Evolutionary conservation across 140 eudicot species (phyloP).

Genomic region (Flaveria floridana): DNA sequence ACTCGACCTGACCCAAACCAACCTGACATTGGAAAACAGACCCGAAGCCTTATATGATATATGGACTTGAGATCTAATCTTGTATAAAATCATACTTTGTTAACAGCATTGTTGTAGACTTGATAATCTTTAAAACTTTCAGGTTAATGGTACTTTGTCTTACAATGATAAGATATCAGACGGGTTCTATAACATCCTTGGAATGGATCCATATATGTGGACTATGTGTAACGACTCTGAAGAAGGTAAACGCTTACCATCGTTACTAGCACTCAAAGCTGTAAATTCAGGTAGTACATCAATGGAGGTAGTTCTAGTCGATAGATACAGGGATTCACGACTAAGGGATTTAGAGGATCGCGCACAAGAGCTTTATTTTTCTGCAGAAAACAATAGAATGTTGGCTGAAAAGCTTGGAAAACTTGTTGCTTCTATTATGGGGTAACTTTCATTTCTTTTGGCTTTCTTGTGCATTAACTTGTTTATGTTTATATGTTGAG

Average conservation of each 20-base stretch:
- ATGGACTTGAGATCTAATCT: neutral
- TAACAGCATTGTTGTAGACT: neutral
- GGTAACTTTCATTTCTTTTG: constrained; percentile 45
- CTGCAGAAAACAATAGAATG: constrained; percentile 52
- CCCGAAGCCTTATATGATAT: neutral
- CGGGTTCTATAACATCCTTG: constrained; percentile 83
- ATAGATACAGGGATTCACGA: constrained; percentile 66
- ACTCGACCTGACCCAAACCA: neutral
- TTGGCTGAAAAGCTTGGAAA: constrained; percentile 80
- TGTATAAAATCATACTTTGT: neutral
- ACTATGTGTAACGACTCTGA: constrained; percentile 61
- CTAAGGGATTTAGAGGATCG: constrained; percentile 76
- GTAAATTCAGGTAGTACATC: constrained; percentile 59
- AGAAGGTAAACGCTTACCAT: constrained; percentile 67
- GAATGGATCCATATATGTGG: constrained; percentile 95
- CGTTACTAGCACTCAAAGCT: constrained; percentile 57
- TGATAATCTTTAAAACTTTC: constrained; percentile 22
- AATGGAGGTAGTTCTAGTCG: constrained; percentile 82
- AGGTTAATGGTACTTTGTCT: constrained; percentile 86
- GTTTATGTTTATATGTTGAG: constrained; percentile 17
- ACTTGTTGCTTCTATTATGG: constrained; percentile 80
- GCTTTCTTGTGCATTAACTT: neutral
- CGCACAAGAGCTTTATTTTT: constrained; percentile 77
- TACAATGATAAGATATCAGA: constrained; percentile 83
- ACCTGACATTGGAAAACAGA: neutral